Conservation (phyloP, 768 basidiomycete genomes). For the Serendipita sp. region DNA sequence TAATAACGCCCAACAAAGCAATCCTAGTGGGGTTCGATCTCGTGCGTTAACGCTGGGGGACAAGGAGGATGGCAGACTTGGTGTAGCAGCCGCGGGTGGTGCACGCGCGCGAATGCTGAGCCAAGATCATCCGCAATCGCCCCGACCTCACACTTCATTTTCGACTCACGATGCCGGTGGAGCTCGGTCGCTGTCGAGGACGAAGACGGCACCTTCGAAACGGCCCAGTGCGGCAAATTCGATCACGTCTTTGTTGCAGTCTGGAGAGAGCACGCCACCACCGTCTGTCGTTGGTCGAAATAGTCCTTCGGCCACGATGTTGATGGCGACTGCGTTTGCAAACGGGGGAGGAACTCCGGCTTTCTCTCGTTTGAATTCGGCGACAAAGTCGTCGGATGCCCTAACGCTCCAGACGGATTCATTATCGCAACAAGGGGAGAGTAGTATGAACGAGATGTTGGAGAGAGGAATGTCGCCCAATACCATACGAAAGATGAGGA, state of each 20-base stretch:
- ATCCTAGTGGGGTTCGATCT: neutral
- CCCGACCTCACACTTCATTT: conserved; percentile 3
- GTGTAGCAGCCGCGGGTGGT: neutral
- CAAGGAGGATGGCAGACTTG: neutral
- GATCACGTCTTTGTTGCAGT: neutral
- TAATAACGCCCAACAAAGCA: neutral
- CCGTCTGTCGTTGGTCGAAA: neutral
- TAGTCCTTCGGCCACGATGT: neutral
- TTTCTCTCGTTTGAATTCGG: neutral
- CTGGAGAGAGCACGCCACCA: neutral
- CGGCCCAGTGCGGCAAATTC: neutral
- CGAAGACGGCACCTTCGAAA: conserved; percentile 1
- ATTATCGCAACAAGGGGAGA: neutral
- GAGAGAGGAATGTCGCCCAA: neutral
- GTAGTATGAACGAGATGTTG: neutral
- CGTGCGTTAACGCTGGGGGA: neutral
- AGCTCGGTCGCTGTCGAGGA: neutral
- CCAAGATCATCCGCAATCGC: neutral
- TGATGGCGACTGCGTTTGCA: neutral
- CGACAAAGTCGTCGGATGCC: neutral
- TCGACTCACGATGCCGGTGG: neutral
- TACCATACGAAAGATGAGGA: conserved; percentile 13
- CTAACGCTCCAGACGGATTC: neutral
- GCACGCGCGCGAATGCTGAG: neutral
- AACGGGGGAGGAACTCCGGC: neutral